A percentile compares a stretch with the other conserved stretches of the same genome.
Evolutionary conservation across 441 rosid genomes (phyloP).

Genomic region (Adansonia madagascariensis): DNA sequence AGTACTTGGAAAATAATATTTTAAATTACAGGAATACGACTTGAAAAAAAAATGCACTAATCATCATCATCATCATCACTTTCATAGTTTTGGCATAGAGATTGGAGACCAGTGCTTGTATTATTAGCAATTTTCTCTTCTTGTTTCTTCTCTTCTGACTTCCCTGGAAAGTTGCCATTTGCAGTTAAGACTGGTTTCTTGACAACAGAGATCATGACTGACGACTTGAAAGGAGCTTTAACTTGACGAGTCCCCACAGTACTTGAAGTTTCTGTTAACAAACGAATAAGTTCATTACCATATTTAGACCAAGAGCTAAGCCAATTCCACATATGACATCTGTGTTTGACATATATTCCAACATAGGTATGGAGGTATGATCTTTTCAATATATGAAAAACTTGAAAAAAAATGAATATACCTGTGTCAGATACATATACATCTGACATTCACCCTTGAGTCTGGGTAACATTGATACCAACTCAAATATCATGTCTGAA

Average conservation of each 20-base stretch:
- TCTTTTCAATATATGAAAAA: too few species aligned
- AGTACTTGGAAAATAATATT: background rate
- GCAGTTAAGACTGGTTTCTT: slow-evolving; percentile 49
- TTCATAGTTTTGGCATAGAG: slow-evolving; percentile 60
- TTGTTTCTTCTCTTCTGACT: slow-evolving; percentile 36
- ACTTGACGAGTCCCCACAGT: slow-evolving; percentile 30
- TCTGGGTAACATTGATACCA: too few species aligned
- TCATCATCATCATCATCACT: slow-evolving; percentile 48
- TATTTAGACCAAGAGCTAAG: background rate
- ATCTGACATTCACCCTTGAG: too few species aligned
- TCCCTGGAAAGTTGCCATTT: slow-evolving; percentile 5
- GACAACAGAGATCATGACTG: slow-evolving; percentile 46
- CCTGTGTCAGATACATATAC: too few species aligned
- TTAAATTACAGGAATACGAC: background rate
- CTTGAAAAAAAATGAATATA: too few species aligned
- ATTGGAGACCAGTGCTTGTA: slow-evolving; percentile 43
- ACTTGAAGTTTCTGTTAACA: slow-evolving; percentile 41
- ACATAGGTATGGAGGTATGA: too few species aligned
- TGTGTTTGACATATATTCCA: too few species aligned
- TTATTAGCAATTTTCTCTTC: slow-evolving; percentile 30
- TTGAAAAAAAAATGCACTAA: slow-evolving; percentile 23
- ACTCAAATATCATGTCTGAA: too few species aligned
- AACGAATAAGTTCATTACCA: slow-evolving; percentile 7
- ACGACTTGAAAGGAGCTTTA: slow-evolving; percentile 36
- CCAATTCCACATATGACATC: background rate